Evolutionary conservation across 495 filamentous ascomycete species (phyloP), one percentile per base, ranked within the genome.

Genomic region (Lepraria neglecta): DNA sequence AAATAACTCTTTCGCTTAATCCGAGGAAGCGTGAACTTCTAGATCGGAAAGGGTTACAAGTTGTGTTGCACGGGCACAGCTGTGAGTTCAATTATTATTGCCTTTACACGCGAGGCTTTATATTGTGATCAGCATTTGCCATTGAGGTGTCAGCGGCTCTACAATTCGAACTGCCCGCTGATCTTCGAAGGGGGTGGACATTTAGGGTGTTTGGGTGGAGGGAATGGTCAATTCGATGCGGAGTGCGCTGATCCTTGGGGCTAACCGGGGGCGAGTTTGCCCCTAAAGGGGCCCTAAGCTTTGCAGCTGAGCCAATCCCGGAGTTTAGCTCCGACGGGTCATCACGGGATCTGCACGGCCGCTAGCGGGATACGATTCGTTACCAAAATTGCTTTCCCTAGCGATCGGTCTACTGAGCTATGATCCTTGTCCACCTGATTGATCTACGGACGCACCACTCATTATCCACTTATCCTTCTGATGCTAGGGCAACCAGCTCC

Each of bases 281-380:
- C 51, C 30, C 35, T 35, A 54, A 54, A 28, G 51, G 51, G 51
- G 11, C 35, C 30, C 51, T 54, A 35, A 54, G 30, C 51, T 54
- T 45, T 53, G 38, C 28, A 47, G 35, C 46, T 48, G 47, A 28
- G 28, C 51, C 59, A 45, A 56, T 56, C 51, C 31, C 52, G 59
- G 43, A 56, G 30, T 33, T 21, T 28, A 51, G 50, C 40, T 56
- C 52, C 40, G 59, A 38, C 59, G 59, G 59, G 40, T 42, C 59
- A 54, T 46, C 11, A 56, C 51, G 59, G 59, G 59, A 61, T 61
- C 59, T 61, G 59, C 59, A 48, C 59, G 59, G 59, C 50, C 51
- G 38, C 59, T 61, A 61, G 31, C 59, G 59, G 59, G 53, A 61
- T 40, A 51, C 40, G 59, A 38, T 56, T 61, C 59, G 59, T 61